Conservation (phyloP, 805 yeast genomes). For the Saccharomycopsis microspora region DNA sequence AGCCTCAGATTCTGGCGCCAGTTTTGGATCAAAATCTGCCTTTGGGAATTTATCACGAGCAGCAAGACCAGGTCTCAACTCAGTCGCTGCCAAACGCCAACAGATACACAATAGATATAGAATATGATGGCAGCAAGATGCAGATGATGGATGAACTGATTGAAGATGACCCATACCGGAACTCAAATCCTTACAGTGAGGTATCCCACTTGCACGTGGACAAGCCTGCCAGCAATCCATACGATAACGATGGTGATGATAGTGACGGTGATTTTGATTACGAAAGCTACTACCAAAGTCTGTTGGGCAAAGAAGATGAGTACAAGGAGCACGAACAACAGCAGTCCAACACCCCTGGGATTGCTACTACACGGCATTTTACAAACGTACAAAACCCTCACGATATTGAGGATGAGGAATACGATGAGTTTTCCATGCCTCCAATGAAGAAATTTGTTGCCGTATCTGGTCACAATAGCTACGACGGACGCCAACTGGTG, state of each 20-base stretch:
- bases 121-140: background rate
- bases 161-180: too few species aligned
- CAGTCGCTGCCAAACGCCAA: slow-evolving; percentile 7
- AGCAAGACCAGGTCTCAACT: background rate
- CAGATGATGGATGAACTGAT: background rate
- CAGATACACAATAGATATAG: slow-evolving; percentile 14
- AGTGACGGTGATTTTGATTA: too few species aligned
- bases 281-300: background rate
- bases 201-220: too few species aligned
- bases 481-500: too few species aligned
- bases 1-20: too few species aligned
- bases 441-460: background rate
- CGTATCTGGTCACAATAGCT: background rate
- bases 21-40: too few species aligned
- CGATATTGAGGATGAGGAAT: background rate
- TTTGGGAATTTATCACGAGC: too few species aligned
- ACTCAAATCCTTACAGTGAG: too few species aligned
- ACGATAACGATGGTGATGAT: too few species aligned
- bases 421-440: background rate
- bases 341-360: background rate
- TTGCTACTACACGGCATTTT: background rate
- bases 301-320: background rate
- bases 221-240: too few species aligned
- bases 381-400: background rate
- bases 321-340: background rate